Percentiles rank a stretch among this genome's conserved stretches.
Conservation (phyloP, 139 green algal species). For the Ettlia oleoabundans region DNA sequence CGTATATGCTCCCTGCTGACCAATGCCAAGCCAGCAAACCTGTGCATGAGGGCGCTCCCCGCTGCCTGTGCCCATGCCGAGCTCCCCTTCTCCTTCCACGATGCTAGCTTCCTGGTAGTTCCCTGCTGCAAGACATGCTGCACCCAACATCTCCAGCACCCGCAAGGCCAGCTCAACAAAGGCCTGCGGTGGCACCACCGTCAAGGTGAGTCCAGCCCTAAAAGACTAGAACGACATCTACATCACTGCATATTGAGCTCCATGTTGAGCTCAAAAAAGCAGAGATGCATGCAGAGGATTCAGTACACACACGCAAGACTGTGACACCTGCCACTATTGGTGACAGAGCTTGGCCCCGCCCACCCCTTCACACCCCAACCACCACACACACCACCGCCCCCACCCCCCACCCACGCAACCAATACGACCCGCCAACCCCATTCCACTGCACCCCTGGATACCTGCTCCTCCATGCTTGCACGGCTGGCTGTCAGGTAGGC, state of each 20-base stretch:
- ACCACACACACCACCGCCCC: too few relatives aligned
- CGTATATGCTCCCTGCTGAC: background rate
- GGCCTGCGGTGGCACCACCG: background rate
- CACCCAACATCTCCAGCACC: slow-evolving; percentile 42
- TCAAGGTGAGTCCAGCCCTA: background rate
- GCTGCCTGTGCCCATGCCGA: slow-evolving; percentile 42
- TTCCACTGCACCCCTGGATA: too few relatives aligned
- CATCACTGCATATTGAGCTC: too few relatives aligned
- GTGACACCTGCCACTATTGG: too few relatives aligned
- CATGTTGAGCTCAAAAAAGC: too few relatives aligned
- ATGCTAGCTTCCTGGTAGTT: slow-evolving; percentile 22
- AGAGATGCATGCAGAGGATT: too few relatives aligned
- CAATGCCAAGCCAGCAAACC: background rate
- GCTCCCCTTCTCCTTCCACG: slow-evolving; percentile 35
- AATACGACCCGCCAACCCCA: too few relatives aligned
- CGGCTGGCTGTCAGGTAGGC: slow-evolving; percentile 53
- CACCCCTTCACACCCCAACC: too few relatives aligned
- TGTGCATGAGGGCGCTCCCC: slow-evolving; percentile 63
- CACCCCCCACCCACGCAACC: too few relatives aligned
- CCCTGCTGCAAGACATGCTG: slow-evolving; percentile 31
- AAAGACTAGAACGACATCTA: too few relatives aligned
- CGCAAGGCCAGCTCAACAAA: slow-evolving; percentile 66
- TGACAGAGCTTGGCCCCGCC: too few relatives aligned
- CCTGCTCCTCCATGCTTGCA: slow-evolving; percentile 25
- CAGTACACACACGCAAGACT: too few relatives aligned